Evolutionary conservation across 495 filamentous ascomycete genomes (phyloP).

Genomic region (Podospora tetraspora): DNA sequence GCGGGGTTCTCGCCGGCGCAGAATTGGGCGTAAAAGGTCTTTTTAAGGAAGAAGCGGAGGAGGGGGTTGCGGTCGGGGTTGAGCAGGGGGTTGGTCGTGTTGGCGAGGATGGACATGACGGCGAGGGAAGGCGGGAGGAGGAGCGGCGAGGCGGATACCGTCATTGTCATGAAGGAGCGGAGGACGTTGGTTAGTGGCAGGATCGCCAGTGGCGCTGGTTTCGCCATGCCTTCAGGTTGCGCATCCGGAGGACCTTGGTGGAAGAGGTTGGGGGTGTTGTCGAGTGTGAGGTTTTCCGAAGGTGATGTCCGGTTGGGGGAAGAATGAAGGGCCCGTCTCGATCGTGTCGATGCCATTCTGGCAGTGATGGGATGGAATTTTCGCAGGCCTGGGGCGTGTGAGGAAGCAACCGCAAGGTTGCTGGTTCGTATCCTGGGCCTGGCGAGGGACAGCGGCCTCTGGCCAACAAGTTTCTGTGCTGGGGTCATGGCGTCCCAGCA

Average conservation of each 20-base stretch:
- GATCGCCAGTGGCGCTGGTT: conserved; percentile 55
- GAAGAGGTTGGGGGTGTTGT: conserved; percentile 18
- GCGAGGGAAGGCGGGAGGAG: conserved; percentile 67
- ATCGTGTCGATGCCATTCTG: conserved; percentile 18
- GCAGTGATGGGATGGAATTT: neutral
- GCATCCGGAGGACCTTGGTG: conserved; percentile 10
- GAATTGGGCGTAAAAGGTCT: conserved; percentile 81
- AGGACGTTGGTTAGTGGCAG: conserved; percentile 70
- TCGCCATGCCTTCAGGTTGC: conserved; percentile 25
- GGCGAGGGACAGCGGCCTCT: neutral
- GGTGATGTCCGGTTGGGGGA: conserved; percentile 36
- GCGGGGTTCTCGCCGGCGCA: conserved; percentile 65
- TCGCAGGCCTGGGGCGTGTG: neutral
- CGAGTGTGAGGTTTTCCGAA: conserved; percentile 27
- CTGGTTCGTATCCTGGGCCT: neutral
- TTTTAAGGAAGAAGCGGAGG: conserved; percentile 56
- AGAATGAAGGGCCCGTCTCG: conserved; percentile 33
- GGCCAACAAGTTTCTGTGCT: neutral
- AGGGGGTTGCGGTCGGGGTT: conserved; percentile 55
- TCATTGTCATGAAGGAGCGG: conserved; percentile 71
- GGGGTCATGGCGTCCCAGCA: neutral
- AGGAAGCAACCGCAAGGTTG: neutral
- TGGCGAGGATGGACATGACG: conserved; percentile 63
- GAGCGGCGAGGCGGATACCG: conserved; percentile 69
- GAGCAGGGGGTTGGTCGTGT: conserved; percentile 56